Evolutionary conservation across 2,329 filamentous ascomycete species (phyloP).

Genomic region (Mycosphaerelloides madeirae): DNA sequence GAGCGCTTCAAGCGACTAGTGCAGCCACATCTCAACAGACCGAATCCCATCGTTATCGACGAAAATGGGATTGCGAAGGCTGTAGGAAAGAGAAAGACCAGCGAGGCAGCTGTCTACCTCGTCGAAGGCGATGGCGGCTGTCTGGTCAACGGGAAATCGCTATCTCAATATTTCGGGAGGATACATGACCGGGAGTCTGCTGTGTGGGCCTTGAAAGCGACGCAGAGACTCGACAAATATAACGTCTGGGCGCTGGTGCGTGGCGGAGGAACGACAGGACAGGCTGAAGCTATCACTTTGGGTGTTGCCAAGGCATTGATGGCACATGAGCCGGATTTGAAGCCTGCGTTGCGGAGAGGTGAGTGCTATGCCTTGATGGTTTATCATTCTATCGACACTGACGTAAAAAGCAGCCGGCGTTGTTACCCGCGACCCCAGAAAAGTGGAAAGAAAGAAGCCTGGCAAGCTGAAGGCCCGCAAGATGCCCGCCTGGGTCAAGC

Average conservation of each 20-base stretch:
- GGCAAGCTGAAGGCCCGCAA: constrained; percentile 96
- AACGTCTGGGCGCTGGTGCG: constrained; percentile 84
- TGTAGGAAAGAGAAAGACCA: constrained; percentile 81
- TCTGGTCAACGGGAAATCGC: constrained; percentile 80
- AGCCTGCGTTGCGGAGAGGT: constrained; percentile 84
- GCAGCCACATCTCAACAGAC: constrained; percentile 62
- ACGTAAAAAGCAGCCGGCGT: constrained; percentile 67
- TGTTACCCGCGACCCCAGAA: constrained; percentile 83
- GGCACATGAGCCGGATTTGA: constrained; percentile 87
- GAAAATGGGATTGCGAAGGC: constrained; percentile 72
- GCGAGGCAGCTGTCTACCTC: constrained; percentile 76
- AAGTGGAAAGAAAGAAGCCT: constrained; percentile 96
- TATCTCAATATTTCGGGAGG: constrained; percentile 76
- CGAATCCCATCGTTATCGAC: constrained; percentile 65
- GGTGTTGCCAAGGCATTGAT: constrained; percentile 83
- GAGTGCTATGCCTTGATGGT: constrained; percentile 41
- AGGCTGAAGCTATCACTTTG: constrained; percentile 89
- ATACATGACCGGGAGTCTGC: constrained; percentile 93
- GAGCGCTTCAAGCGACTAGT: constrained; percentile 68
- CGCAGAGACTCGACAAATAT: constrained; percentile 86
- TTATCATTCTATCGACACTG: constrained; percentile 34
- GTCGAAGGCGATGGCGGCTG: constrained; percentile 92
- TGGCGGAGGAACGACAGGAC: constrained; percentile 88
- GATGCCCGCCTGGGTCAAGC: constrained; percentile 97
- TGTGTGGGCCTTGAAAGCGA: constrained; percentile 81